A percentile compares a stretch with the other conserved stretches of the same genome.
phyloP scores from a whole-genome alignment of 1,284 basidiomycete genomes.

The Cerrena zonata region DNA sequence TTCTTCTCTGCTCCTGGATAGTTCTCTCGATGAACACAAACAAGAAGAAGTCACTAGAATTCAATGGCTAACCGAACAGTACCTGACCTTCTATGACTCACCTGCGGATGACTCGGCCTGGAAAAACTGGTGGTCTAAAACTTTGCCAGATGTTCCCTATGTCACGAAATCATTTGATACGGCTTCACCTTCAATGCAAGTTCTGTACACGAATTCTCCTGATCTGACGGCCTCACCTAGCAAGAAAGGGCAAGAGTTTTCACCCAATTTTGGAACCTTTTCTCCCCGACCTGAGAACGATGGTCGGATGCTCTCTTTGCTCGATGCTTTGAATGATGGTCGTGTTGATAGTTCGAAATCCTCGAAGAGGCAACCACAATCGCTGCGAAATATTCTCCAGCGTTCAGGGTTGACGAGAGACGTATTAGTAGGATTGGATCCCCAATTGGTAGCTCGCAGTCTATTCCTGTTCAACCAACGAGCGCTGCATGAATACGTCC shows the following conservation, averaged over 20 bases:
- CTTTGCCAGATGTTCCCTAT: constrained; percentile 38
- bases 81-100: constrained; percentile 49
- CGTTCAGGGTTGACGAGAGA: constrained; percentile 67
- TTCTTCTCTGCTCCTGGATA: constrained; percentile 56
- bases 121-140: constrained; percentile 51
- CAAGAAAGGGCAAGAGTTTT: constrained; percentile 17
- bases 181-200: constrained; percentile 47
- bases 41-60: constrained; percentile 42
- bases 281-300: constrained; percentile 51
- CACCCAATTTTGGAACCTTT: constrained; percentile 50
- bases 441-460: constrained; percentile 52
- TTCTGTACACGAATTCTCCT: constrained; percentile 45
- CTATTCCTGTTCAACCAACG: constrained; percentile 52
- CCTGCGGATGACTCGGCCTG: constrained; percentile 51
- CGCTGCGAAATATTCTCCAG: constrained; percentile 44
- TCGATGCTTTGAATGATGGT: constrained; percentile 37
- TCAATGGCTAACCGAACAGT: constrained; percentile 60
- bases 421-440: constrained; percentile 53
- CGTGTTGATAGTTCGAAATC: constrained; percentile 8
- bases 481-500: constrained; percentile 39
- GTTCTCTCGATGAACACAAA: constrained; percentile 40
- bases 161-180: constrained; percentile 19
- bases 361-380: constrained; percentile 17
- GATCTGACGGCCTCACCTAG: constrained; percentile 33
- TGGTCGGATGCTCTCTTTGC: constrained; percentile 38